Base-by-base conservation (phyloP, 2,329 filamentous ascomycete species). In the Phyllosticta capitalensis region DNA sequence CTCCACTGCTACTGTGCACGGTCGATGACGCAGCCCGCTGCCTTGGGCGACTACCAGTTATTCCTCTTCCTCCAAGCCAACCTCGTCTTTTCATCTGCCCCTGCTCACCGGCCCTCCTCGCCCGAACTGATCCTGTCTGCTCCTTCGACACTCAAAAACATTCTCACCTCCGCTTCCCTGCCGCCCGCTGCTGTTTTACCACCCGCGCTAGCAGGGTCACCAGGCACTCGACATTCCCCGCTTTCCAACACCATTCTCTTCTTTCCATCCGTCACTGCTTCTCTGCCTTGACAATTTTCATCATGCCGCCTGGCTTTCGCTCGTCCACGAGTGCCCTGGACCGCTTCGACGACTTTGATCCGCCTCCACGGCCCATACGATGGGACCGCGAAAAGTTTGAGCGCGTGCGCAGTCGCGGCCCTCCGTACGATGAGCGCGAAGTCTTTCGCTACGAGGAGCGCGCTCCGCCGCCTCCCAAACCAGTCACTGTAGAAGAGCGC, bases 311-410 rank as follows among this genome's bases (percentile, higher is more conserved):
- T 14, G 55, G 48, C 10, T 72, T 71, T 63, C 68, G 71, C 58
- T 70, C 71, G 58, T 76, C 74, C n/a, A 72, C 73, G 20, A 75
- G 75, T 63, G 71, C 75, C 60, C 69, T 78, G 53, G 72, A 73
- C 51, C 73, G 71, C 63, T 72, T 70, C 62, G 76, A 78, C 26
- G 71, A 75, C 21, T 72, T 70, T 61, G 76, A 78, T 26, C 70
- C 75, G 22, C 60, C 61, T 45, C 66, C 69, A 55, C 70, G 63
- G 20, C 60, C 65, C 52, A 66, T 78, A 64, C 72, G 78, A 65
- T 80, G 78, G 78, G 78, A 80, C 64, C 73, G 78, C 61, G 77
- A 78, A 61, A 73, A 73, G 61, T 79, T 80, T 63, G 78, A 80
- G 68, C 74, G 76, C 61, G 73, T 76, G 67, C 30, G 30, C 10